Conservation (phyloP, 1,139 yeast genomes). For the Suzukiozyma palmioleophila region DNA sequence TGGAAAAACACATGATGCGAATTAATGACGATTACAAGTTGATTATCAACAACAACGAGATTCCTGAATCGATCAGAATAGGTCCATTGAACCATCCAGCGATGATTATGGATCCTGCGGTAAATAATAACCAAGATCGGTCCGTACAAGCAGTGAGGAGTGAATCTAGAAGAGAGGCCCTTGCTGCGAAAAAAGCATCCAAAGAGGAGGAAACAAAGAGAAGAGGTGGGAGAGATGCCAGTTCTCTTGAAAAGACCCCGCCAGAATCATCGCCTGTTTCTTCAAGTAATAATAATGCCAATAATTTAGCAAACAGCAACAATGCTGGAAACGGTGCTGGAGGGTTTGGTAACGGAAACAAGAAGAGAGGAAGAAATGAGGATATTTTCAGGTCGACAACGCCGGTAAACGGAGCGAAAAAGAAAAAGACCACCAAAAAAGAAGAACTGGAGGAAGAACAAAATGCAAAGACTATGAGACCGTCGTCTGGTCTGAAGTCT, state of each 20-base stretch:
- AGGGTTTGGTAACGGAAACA: constrained; percentile 2
- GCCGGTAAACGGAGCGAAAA: constrained; percentile 3
- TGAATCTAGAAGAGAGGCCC: constrained; percentile 86
- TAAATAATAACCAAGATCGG: constrained; percentile 28
- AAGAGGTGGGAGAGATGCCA: constrained; percentile 22
- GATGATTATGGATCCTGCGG: constrained; percentile 46
- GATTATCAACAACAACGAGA: constrained; percentile 67
- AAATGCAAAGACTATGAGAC: constrained; percentile 2
- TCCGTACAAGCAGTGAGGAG: constrained; percentile 68
- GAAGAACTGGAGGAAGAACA: constrained; percentile 3
- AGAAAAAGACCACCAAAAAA: constrained; percentile 4
- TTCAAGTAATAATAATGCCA: neutral
- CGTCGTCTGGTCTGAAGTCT: constrained; percentile 1
- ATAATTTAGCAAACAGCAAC: constrained; percentile 8
- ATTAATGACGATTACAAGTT: constrained; percentile 76
- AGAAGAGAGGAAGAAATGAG: constrained; percentile 6
- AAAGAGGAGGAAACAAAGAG: constrained; percentile 24
- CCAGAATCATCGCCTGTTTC: constrained; percentile 5
- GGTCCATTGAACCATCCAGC: constrained; percentile 92
- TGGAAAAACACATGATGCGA: constrained; percentile 63
- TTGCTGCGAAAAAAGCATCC: constrained; percentile 76
- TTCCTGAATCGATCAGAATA: constrained; percentile 56
- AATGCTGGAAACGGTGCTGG: neutral
- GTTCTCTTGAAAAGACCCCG: constrained; percentile 6
- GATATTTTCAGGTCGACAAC: constrained; percentile 5